phyloP scores from a whole-genome alignment of 768 basidiomycete genomes.

The Amanita jacksonii region DNA sequence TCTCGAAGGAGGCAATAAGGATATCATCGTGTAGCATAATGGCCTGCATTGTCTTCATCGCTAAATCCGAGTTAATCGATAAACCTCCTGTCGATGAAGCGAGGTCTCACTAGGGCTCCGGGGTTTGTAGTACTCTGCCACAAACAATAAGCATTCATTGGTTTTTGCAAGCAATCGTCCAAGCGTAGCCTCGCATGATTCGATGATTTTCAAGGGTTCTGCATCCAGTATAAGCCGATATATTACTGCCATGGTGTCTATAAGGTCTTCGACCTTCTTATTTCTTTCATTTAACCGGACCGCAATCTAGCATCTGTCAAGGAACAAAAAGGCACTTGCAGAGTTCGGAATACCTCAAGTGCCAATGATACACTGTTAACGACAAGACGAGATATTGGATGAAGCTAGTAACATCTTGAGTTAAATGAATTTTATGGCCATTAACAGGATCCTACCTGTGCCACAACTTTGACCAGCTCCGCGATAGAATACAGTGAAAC shows the following conservation, averaged over 20 bases:
- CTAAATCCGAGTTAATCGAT: neutral
- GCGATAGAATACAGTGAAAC: too few relatives aligned
- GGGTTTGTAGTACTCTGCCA: neutral
- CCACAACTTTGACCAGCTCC: neutral
- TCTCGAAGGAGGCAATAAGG: too few relatives aligned
- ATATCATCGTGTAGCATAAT: too few relatives aligned
- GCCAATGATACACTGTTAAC: neutral
- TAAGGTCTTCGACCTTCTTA: constrained; percentile 1
- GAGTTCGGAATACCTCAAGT: neutral
- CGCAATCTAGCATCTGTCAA: neutral
- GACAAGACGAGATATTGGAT: constrained; percentile 2
- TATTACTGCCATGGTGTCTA: constrained; percentile 4
- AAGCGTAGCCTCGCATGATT: constrained; percentile 3
- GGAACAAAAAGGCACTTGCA: neutral
- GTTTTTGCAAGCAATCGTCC: constrained; percentile 6
- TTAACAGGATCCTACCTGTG: neutral
- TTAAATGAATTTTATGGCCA: neutral
- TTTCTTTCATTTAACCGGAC: constrained; percentile 2
- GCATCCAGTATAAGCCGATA: constrained; percentile 7
- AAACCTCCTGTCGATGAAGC: too few relatives aligned
- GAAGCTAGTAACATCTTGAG: neutral
- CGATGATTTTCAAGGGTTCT: constrained; percentile 4
- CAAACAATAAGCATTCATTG: constrained; percentile 7
- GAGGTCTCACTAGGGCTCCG: neutral
- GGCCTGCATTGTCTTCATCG: neutral